These are phyloP conservation scores for Lentinula edodes DNA, from an alignment of 768 basidiomycete genomes.

Conservation along the genomic window DNA sequence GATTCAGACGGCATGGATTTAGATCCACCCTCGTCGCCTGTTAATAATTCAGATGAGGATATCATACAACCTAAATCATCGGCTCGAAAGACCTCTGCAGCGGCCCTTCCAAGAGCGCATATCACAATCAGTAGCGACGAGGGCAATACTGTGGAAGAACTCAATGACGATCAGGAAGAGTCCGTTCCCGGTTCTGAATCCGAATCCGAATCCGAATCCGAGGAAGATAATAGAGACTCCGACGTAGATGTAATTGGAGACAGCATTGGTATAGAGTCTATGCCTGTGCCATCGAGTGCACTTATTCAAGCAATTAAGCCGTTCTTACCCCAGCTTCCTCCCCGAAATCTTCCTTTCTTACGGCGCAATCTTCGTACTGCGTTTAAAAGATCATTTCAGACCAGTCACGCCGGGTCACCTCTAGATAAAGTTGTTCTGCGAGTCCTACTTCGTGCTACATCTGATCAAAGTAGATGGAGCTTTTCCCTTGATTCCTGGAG, in stretches of 20 bases:
- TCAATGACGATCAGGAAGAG: background rate
- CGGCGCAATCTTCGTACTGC: background rate
- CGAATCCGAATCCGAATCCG: no score
- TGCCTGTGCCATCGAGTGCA: background rate
- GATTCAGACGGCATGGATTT: background rate
- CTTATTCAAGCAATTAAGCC: background rate
- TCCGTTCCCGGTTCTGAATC: background rate
- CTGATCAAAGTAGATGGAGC: background rate
- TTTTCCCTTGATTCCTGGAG: conserved; percentile 2
- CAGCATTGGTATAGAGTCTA: background rate
- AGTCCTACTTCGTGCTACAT: conserved; percentile 1
- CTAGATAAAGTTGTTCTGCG: background rate
- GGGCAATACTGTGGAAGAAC: background rate
- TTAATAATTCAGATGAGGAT: background rate
- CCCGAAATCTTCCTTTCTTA: conserved; percentile 2
- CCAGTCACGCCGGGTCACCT: background rate
- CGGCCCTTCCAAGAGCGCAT: no score
- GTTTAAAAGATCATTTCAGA: background rate
- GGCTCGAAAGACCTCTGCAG: background rate
- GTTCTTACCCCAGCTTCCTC: background rate
- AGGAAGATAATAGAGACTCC: background rate
- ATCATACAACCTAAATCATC: background rate
- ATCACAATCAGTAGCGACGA: background rate
- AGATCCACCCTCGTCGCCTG: background rate
- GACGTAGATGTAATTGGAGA: background rate